Evolutionary conservation across 2,329 filamentous ascomycete species (phyloP), one percentile per base, ranked within the genome.

Genomic region (Colletotrichum horii): DNA sequence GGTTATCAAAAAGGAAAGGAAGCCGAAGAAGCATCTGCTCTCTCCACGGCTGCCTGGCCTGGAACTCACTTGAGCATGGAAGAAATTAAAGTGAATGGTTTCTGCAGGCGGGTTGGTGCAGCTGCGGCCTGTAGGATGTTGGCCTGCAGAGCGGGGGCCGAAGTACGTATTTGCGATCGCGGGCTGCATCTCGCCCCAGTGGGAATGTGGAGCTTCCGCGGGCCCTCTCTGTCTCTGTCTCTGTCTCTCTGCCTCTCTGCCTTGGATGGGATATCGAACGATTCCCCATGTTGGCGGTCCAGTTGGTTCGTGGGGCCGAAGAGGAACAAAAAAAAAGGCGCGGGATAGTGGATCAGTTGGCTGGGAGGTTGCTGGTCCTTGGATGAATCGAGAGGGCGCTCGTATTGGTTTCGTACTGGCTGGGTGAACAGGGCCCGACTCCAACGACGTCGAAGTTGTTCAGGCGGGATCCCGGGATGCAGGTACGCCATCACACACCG

Each of bases 251-350:
- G n/a, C 7, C 43, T 52, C 43, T 7, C n/a, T 52, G 43, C 43
- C 43, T 52, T 22, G 43, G 66, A 16, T 66, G 72, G 72, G 30
- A 61, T 61, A 74, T 74, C 67, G 67, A 74, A 66, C 52, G 67
- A 74, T 74, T 65, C 30, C 36, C 19, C 22, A 43, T 52, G 11
- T 22, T 6, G n/a, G n/a, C 43, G 43, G 43, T 22, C 43, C 43
- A 52, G 43, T 65, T 52, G 24, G 30, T 22, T 73, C 56, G 48
- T 69, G 65, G 70, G 58, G 58, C 28, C 38, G 65, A 24, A 48
- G 6, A 48, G 43, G 19, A 48, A 48, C 19, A 43, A 43, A n/a
- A 48, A 36, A 36, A 36, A 36, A 15, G 32, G 24, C 32, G 55
- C 30, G 19, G 19, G 36, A 22, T 19, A 14, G 58, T 61, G 28